phyloP scores from a whole-genome alignment of 1,139 yeast species.

The Saccharomyces hybrid region DNA sequence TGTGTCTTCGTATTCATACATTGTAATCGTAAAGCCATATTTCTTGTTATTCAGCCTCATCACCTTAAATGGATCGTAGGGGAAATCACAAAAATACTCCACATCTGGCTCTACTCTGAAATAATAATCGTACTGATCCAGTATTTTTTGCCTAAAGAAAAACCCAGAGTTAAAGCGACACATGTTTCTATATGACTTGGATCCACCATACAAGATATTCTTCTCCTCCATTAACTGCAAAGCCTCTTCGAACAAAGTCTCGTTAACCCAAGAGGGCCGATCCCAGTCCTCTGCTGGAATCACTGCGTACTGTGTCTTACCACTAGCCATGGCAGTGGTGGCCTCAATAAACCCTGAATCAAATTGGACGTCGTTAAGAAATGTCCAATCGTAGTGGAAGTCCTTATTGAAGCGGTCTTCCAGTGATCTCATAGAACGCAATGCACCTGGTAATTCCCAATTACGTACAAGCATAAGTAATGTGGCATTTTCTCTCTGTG shows the following conservation, averaged over 20 bases:
- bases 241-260: conserved; percentile 37
- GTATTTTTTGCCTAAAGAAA: conserved; percentile 66
- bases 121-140: conserved; percentile 68
- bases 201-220: conserved; percentile 68
- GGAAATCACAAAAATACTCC: conserved; percentile 72
- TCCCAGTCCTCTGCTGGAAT: conserved; percentile 69
- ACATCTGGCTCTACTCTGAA: conserved; percentile 93
- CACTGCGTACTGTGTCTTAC: conserved; percentile 64
- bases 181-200: conserved; percentile 75
- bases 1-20: conserved; percentile 74
- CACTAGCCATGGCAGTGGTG: conserved; percentile 69
- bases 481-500: conserved; percentile 33
- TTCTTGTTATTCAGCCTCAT: conserved; percentile 64
- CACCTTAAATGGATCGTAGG: conserved; percentile 73
- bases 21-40: conserved; percentile 81
- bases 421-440: conserved; percentile 35
- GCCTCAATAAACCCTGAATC: conserved; percentile 53
- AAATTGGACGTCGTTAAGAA: conserved; percentile 76
- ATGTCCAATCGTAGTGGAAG: conserved; percentile 79
- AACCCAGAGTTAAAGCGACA: conserved; percentile 77
- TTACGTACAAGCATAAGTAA: conserved; percentile 66
- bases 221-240: conserved; percentile 50
- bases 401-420: conserved; percentile 63
- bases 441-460: conserved; percentile 56
- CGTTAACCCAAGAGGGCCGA: conserved; percentile 44